Base-by-base conservation (phyloP, 176 grass and related monocot species). In the Oryza meridionalis region DNA sequence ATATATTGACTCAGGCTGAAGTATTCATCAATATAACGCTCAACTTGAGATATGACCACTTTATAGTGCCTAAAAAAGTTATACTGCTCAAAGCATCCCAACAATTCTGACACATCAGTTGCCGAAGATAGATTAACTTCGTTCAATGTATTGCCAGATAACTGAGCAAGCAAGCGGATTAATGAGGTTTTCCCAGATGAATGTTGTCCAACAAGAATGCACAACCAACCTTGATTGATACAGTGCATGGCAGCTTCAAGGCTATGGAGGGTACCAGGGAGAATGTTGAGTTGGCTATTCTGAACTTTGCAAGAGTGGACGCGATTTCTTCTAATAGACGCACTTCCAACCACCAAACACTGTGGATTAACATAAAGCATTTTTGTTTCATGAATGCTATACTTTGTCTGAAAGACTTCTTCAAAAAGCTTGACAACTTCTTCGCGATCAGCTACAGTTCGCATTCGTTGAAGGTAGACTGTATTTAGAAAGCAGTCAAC, bases 81-180 rank as follows among this genome's bases (percentile, higher is more conserved):
- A 82, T 98, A 98, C 89, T 98, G 95, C 65, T 98, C 95, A 94
- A 98, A 98, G 68, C 90, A 98, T 59, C 95, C 95, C 59, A 98
- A 85, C 69, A 98, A 84, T 79, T 98, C 95, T 59, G 95, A 91
- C 32, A 98, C 95, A 88, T 98, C 95, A 69, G 95, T 98, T 82
- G 90, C 92, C 61, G 90, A 85, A 35, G 95, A 98, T 79, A 98
- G 85, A 89, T 91, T 98, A 70, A 98, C 69, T 61, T 98, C 95
- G 49, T 90, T 88, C 76, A 94, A 88, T 59, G 85, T 80, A 80
- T 95, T 98, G 67, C 95, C 95, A 62, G 95, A 94, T 21, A 98
- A 77, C 67, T 98, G 90, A 87, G 92, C 95, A 49, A 98, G 89
- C 70, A 95, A 90, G 43, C 92, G 92, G 58, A 95, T 79, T 61